A percentile compares a stretch with the other conserved stretches of the same genome.
These are phyloP conservation scores for Quercus dentata DNA, from an alignment of 306 rosid species.

Conservation along the genomic window DNA sequence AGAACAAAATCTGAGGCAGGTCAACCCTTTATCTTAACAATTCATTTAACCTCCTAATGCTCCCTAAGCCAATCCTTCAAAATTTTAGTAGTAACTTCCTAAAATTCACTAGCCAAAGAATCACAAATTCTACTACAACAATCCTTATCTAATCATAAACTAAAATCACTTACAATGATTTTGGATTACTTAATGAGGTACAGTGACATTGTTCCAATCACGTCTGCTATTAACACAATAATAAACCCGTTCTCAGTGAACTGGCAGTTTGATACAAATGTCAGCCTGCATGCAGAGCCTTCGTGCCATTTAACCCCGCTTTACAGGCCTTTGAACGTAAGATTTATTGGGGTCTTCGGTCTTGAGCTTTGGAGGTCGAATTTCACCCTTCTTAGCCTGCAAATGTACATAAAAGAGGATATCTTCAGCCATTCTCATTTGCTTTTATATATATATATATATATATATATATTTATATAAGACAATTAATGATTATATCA, in stretches of 20 bases:
- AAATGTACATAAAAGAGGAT: neutral
- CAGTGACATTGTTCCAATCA: neutral
- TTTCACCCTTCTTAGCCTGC: slow-evolving; percentile 93
- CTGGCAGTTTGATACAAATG: slow-evolving; percentile 26
- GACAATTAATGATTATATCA: neutral
- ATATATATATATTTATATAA: neutral
- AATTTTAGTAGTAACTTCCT: neutral
- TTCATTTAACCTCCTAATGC: neutral
- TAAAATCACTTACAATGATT: neutral
- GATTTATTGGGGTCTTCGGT: slow-evolving; percentile 98
- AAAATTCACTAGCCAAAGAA: neutral
- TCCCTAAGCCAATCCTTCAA: neutral
- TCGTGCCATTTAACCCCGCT: slow-evolving; percentile 59
- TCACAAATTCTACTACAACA: neutral
- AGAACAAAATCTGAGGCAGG: too few species aligned
- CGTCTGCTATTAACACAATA: slow-evolving; percentile 10
- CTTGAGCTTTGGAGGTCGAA: slow-evolving; percentile 95
- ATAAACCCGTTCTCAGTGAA: slow-evolving; percentile 24
- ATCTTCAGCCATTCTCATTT: neutral
- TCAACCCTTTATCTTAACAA: too few species aligned
- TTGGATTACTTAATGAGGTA: neutral
- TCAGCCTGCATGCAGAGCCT: slow-evolving; percentile 24
- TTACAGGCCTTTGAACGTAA: slow-evolving; percentile 94
- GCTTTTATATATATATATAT: neutral
- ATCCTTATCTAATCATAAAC: neutral